Base-by-base conservation (phyloP, 192 early-diverging fungal species). In the Backusella tuberculispora region DNA sequence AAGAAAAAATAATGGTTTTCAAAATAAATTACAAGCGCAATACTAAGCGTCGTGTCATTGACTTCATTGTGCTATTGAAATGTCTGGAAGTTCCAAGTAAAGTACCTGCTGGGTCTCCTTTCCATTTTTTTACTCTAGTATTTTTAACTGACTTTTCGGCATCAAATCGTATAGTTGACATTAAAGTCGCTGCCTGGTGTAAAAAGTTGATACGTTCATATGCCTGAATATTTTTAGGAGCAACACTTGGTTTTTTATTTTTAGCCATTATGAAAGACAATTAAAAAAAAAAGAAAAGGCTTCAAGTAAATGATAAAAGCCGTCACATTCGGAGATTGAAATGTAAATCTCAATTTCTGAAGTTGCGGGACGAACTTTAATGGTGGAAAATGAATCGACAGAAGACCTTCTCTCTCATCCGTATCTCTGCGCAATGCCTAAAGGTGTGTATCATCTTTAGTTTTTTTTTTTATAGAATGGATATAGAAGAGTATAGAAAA, bases 131-230 rank as follows among this genome's bases (percentile, higher is more conserved):
- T 19, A 21, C 1, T 48, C 17, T 56, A 71, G 47, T 42, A 50
- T 10, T 53, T n/a, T 17, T 71, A 44, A 40, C 34, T 63, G 64
- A 12, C 17, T 71, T 46, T 29, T 6, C 4, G 26, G 46, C 44
- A 17, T 64, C 42, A 5, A 60, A 42, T 12, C 68, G 63, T 47
- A 84, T 72, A 17, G 79, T 83, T n/a, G 89, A 79, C 87, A 91
- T 83, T 34, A 87, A 81, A 40, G 79, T 77, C 1, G 89, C 86
- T 12, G 90, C 90, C 56, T 90, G 89, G 66, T 92, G 85, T 19
- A 92, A 73, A 71, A 89, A 90, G 73, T 89, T 89, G 85, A 92
- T 86, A 15, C 89, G 83, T 47, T 90, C 88, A 81, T 84, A 90
- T 41, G 85, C 78, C 66, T 91, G 87, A 0, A 76, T 46, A 48